Evolutionary conservation across 2,329 filamentous ascomycete species (phyloP), one percentile per base, ranked within the genome.

Genomic region (Arachnomyces sp.): DNA sequence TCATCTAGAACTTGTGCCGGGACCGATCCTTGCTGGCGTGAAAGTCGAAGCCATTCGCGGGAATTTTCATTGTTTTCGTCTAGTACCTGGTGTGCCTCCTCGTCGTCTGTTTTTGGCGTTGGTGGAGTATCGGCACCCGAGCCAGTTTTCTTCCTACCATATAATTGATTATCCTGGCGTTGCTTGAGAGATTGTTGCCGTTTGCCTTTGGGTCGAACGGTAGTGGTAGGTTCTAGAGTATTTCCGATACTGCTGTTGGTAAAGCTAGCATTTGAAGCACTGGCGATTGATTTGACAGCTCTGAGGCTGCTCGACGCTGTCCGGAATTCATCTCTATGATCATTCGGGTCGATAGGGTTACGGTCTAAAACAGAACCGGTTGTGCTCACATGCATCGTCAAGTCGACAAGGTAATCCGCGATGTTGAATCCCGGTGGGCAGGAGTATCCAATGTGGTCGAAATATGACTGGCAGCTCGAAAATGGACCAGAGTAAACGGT

Each of bases 391-490:
- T 98, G 92, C 90, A 98, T 96, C 0, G 92, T 96, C 31, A 98
- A 73, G 59, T 98, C 92, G 20, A 98, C 89, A 4, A 98, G 76
- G 57, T 95, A 98, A 60, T 98, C 92, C 3, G 92, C 92, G 62
- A 98, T 96, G 56, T 98, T 98, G 74, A 96, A 98, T 2, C 93
- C 93, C 16, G 89, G 83, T 8, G 92, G 92, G 56, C 93, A 98
- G 36, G 84, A 72, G 60, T 95, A 98, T 32, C 92, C 93, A 45
- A 94, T 81, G 34, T 79, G 75, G 56, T 95, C 87, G 53, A 98
- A 98, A 59, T 95, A 98, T 14, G 77, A 71, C 60, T 98, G 92
- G 58, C 92, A 98, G 49, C 81, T 81, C 1, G 77, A 71, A 59
- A 96, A 94, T 1, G 87, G 85, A 0, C 92, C 92, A 2, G 92